These are phyloP conservation scores for Myxozyma kluyveri DNA, from an alignment of 805 yeast genomes.

Conservation along the genomic window DNA sequence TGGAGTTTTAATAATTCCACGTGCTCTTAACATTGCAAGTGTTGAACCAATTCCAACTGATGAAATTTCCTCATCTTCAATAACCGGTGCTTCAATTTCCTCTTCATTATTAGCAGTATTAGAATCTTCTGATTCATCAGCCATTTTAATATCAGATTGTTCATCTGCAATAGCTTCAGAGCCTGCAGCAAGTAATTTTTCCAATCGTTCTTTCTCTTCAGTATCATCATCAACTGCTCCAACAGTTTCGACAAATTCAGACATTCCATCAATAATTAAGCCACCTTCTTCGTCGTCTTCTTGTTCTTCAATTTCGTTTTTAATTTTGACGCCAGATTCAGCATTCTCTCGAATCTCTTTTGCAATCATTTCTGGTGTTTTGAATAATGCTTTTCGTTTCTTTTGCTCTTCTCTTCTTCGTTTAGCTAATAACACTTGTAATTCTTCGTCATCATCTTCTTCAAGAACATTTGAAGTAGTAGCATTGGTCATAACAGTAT, in stretches of 20 bases:
- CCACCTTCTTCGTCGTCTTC: slow-evolving; percentile 31
- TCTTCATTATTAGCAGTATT: slow-evolving; percentile 14
- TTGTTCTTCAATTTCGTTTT: slow-evolving; percentile 14
- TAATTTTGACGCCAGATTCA: slow-evolving; percentile 28
- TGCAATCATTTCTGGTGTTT: slow-evolving; percentile 33
- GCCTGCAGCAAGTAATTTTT: slow-evolving; percentile 3
- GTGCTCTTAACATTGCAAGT: slow-evolving; percentile 37
- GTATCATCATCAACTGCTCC: slow-evolving; percentile 19
- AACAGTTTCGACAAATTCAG: slow-evolving; percentile 36
- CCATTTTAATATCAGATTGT: background rate
- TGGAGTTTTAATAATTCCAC: slow-evolving; percentile 34
- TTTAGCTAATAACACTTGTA: slow-evolving; percentile 37
- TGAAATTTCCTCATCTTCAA: slow-evolving; percentile 30
- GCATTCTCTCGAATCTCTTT: slow-evolving; percentile 35
- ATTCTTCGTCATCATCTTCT: slow-evolving; percentile 40
- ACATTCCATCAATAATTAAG: slow-evolving; percentile 45
- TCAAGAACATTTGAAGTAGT: slow-evolving; percentile 31
- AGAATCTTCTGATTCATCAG: slow-evolving; percentile 13
- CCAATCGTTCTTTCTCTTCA: slow-evolving; percentile 16
- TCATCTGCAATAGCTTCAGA: slow-evolving; percentile 2
- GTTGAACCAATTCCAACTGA: slow-evolving; percentile 42
- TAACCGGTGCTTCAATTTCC: slow-evolving; percentile 19
- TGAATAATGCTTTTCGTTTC: slow-evolving; percentile 19
- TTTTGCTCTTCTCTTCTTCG: slow-evolving; percentile 38
- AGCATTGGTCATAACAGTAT: slow-evolving; percentile 34